Evolutionary conservation across 1,139 yeast species (phyloP).

Genomic region (Geotrichum aggregatum): DNA sequence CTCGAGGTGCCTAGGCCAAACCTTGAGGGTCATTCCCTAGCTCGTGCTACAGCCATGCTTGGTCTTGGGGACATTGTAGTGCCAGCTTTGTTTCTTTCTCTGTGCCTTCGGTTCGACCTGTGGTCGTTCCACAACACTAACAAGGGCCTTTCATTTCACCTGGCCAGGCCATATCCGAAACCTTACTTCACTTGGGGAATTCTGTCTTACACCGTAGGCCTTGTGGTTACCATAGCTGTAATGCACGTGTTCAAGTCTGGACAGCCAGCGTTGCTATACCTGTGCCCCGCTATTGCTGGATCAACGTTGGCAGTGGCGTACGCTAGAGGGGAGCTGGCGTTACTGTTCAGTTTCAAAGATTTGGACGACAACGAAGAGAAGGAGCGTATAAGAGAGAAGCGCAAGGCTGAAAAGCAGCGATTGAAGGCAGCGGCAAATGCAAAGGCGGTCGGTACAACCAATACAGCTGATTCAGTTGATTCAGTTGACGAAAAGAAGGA

Average conservation of each 20-base stretch:
- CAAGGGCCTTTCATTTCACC: conserved; percentile 39
- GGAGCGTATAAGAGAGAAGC: conserved; percentile 9
- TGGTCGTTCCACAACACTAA: conserved; percentile 39
- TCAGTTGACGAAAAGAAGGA: neutral
- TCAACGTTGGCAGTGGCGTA: conserved; percentile 39
- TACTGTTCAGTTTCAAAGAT: conserved; percentile 43
- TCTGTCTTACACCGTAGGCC: conserved; percentile 46
- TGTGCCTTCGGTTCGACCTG: conserved; percentile 51
- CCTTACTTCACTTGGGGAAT: conserved; percentile 48
- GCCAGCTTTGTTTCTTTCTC: conserved; percentile 51
- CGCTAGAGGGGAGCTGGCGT: conserved; percentile 42
- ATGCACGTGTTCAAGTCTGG: conserved; percentile 45
- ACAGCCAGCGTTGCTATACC: conserved; percentile 65
- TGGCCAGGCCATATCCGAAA: conserved; percentile 40
- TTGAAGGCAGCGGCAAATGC: neutral
- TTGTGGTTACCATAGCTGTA: conserved; percentile 44
- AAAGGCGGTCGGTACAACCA: neutral
- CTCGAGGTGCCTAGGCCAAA: conserved; percentile 45
- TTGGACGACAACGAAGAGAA: conserved; percentile 24
- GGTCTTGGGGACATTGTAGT: conserved; percentile 62
- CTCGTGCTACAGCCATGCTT: conserved; percentile 33
- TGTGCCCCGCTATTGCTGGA: conserved; percentile 51
- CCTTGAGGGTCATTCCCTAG: conserved; percentile 12
- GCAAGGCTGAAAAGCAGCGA: neutral
- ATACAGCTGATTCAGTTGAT: neutral